Percentiles rank a stretch among this genome's conserved stretches.
Conservation (phyloP, 345 rosid genomes). For the Melastoma malabathricum region DNA sequence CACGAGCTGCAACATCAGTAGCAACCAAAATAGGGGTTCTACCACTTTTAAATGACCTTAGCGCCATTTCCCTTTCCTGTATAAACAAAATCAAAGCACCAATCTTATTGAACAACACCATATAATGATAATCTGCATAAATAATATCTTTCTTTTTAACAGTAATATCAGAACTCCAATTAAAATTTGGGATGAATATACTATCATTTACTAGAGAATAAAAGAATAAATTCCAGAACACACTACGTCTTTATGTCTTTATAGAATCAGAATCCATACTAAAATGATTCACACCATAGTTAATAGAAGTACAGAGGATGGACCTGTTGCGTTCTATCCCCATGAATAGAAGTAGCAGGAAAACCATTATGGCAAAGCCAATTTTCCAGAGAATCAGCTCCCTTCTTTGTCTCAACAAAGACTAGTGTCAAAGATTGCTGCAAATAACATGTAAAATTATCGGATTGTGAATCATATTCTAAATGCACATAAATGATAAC, state of each 20-base stretch:
- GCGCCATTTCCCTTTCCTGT: conserved; percentile 90
- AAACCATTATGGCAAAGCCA: conserved; percentile 81
- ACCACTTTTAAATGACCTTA: conserved; percentile 79
- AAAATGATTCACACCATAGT: neutral
- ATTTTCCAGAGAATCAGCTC: conserved; percentile 84
- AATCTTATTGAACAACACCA: no score
- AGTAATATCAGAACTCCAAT: no score
- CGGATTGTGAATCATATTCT: neutral
- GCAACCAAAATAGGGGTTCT: conserved; percentile 88
- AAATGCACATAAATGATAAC: neutral
- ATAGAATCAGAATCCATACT: neutral
- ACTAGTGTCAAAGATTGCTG: conserved; percentile 96
- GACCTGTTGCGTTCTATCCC: conserved; percentile 91
- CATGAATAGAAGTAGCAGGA: conserved; percentile 92
- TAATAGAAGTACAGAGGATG: neutral
- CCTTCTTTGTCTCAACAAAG: conserved; percentile 96
- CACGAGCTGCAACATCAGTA: conserved; percentile 91
- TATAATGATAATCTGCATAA: no score
- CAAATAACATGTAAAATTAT: conserved; percentile 7
- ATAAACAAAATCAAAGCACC: conserved; percentile 5
- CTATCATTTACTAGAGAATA: no score
- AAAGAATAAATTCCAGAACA: no score
- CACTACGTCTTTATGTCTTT: neutral
- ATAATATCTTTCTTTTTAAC: no score
- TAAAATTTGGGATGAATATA: no score